phyloP scores from a whole-genome alignment of 2,329 filamentous ascomycete species.

The Plectosphaerella plurivora region DNA sequence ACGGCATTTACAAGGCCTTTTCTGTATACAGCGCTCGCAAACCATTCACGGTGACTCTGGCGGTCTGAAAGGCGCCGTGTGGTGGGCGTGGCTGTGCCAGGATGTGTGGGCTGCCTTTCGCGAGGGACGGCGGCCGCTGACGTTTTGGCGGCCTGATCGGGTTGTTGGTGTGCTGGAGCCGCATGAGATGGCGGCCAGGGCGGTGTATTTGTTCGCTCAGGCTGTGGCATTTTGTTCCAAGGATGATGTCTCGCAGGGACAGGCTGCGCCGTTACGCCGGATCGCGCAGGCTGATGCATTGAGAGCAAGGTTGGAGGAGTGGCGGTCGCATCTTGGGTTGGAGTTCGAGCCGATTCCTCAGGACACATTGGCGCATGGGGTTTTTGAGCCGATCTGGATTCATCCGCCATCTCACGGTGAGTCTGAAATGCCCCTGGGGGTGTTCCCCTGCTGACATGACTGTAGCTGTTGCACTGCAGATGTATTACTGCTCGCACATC shows the following conservation, averaged over 20 bases:
- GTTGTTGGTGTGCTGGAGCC: slow-evolving; percentile 39
- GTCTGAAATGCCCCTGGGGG: not conserved
- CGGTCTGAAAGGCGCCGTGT: slow-evolving; percentile 52
- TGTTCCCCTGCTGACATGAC: too few relatives aligned
- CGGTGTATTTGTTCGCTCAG: slow-evolving; percentile 51
- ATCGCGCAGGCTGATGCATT: slow-evolving; percentile 41
- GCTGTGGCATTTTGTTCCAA: slow-evolving; percentile 54
- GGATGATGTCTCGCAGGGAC: slow-evolving; percentile 10
- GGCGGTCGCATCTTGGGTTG: slow-evolving; percentile 37
- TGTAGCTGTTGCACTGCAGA: slow-evolving; percentile 13
- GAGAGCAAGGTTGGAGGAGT: slow-evolving; percentile 44
- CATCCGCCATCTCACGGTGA: slow-evolving; percentile 14
- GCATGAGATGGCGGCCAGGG: slow-evolving; percentile 48
- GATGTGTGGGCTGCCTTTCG: slow-evolving; percentile 62
- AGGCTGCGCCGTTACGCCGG: slow-evolving; percentile 31
- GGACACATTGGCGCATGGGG: slow-evolving; percentile 2
- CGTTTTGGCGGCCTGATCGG: slow-evolving; percentile 52
- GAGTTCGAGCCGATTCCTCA: slow-evolving; percentile 36
- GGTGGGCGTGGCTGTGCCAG: slow-evolving; percentile 64
- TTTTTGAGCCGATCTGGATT: slow-evolving; percentile 13
- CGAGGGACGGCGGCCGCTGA: slow-evolving; percentile 50
- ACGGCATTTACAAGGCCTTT: slow-evolving; percentile 58
- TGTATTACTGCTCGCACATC: slow-evolving; percentile 14
- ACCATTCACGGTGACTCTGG: slow-evolving; percentile 55
- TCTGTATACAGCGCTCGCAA: slow-evolving; percentile 61